phyloP scores from a whole-genome alignment of 2,329 filamentous ascomycete species.

The Talaromyces sp. region DNA sequence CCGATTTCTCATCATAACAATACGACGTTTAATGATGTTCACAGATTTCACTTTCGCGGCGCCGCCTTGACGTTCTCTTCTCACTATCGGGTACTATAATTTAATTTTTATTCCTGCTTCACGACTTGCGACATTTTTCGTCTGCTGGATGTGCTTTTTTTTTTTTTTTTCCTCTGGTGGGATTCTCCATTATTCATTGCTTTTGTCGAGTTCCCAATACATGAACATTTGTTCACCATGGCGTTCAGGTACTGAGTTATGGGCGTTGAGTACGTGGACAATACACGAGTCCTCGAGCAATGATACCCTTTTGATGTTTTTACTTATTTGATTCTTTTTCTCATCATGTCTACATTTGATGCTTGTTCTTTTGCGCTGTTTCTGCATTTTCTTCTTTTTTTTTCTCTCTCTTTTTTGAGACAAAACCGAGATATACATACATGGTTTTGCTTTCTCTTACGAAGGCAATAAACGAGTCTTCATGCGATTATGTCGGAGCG shows the following conservation, averaged over 20 bases:
- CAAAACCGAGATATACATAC: constrained; percentile 17
- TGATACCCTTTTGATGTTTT: constrained; percentile 36
- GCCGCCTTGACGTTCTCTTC: background rate
- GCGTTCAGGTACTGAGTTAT: constrained; percentile 12
- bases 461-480: constrained; percentile 26
- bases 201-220: background rate
- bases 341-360: constrained; percentile 13
- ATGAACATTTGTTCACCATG: constrained; percentile 12
- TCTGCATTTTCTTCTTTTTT: constrained; percentile 16
- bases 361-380: constrained; percentile 19
- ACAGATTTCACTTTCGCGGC: background rate
- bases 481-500: constrained; percentile 18
- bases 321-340: constrained; percentile 17
- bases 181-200: background rate
- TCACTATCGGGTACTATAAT: background rate
- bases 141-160: background rate
- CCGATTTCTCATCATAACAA: background rate
- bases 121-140: background rate
- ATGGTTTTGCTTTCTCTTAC: constrained; percentile 10
- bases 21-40: background rate
- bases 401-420: too few species aligned
- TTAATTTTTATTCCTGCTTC: background rate
- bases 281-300: constrained; percentile 42
- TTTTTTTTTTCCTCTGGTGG: background rate
- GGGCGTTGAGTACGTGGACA: constrained; percentile 38